Conservation (phyloP, 2,329 filamentous ascomycete species). For the Tolypocladium tropicale region DNA sequence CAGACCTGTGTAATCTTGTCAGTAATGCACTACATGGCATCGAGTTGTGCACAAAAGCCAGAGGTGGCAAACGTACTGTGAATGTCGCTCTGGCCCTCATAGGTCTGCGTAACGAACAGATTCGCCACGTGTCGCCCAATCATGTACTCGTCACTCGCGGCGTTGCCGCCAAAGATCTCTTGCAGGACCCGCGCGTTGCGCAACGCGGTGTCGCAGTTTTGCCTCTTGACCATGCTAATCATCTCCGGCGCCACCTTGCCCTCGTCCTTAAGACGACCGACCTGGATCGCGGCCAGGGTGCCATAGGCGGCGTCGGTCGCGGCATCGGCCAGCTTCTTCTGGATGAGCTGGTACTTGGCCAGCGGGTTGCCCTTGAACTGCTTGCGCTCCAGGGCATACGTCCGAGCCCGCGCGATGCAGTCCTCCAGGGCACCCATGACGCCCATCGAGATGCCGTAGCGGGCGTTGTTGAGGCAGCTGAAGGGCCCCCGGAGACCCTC, state of each 20-base stretch:
- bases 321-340: constrained; percentile 96
- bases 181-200: constrained; percentile 71
- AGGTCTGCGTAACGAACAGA: constrained; percentile 93
- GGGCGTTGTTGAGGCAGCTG: constrained; percentile 84
- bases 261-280: constrained; percentile 85
- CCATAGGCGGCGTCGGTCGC: constrained; percentile 85
- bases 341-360: constrained; percentile 90
- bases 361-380: constrained; percentile 96
- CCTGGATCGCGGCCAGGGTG: constrained; percentile 80
- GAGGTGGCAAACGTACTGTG: constrained; percentile 58
- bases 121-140: constrained; percentile 95
- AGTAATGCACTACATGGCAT: not conserved
- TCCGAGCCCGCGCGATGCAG: constrained; percentile 68
- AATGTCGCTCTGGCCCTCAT: constrained; percentile 97
- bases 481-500: constrained; percentile 86
- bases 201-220: constrained; percentile 90
- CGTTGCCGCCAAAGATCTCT: constrained; percentile 95
- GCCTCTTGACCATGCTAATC: constrained; percentile 93
- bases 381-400: constrained; percentile 84
- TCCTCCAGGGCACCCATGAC: constrained; percentile 93
- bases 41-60: not conserved
- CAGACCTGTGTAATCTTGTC: constrained; percentile 39
- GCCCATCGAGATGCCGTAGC: constrained; percentile 89
- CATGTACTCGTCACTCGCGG: constrained; percentile 93
- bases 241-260: constrained; percentile 86